Evolutionary conservation across 768 basidiomycete genomes (phyloP).

Genomic region (Lactarius psammicola): DNA sequence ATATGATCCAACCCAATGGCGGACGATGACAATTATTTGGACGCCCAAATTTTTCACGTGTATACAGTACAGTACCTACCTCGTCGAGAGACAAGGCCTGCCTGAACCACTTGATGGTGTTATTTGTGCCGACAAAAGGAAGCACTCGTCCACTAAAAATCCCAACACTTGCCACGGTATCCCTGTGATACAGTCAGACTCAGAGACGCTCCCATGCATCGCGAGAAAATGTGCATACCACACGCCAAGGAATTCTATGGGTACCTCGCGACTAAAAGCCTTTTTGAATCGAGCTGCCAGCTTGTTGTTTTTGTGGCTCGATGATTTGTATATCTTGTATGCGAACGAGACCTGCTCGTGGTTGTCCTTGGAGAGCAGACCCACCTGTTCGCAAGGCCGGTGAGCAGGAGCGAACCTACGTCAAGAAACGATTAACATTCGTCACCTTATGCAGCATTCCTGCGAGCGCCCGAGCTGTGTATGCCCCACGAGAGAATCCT

Average conservation of each 20-base stretch:
- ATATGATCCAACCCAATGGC: not conserved
- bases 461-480: conserved; percentile 69
- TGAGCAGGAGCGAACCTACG: not conserved
- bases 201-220: not conserved
- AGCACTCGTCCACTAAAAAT: conserved; percentile 53
- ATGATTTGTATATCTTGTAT: conserved; percentile 65
- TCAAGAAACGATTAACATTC: not conserved
- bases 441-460: conserved; percentile 76
- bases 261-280: conserved; percentile 63
- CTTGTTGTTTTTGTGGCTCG: conserved; percentile 43
- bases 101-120: conserved; percentile 64
- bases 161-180: conserved; percentile 78
- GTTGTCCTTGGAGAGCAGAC: conserved; percentile 67
- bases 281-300: conserved; percentile 67
- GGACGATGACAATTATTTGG: not conserved
- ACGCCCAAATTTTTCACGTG: not conserved
- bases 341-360: conserved; percentile 69
- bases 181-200: conserved; percentile 43
- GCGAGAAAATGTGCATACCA: conserved; percentile 46
- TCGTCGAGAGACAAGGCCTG: conserved; percentile 80
- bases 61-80: conserved; percentile 42
- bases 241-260: conserved; percentile 79
- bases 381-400: conserved; percentile 47
- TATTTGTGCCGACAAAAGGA: conserved; percentile 67
- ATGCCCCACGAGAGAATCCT: conserved; percentile 77